phyloP scores from a whole-genome alignment of 768 basidiomycete genomes.

The Mycena kentingensis region DNA sequence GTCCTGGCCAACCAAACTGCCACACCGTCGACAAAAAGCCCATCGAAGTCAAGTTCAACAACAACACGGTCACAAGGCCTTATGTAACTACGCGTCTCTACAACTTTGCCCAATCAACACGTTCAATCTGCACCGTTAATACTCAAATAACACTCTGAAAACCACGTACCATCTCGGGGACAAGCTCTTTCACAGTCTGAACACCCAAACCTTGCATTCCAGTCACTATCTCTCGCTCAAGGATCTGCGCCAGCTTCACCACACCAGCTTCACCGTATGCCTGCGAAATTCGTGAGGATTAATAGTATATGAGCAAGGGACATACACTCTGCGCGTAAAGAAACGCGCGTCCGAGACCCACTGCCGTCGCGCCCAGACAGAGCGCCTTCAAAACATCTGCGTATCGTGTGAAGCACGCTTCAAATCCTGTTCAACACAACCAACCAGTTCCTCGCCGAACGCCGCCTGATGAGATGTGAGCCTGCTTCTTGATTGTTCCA shows the following conservation, averaged over 20 bases:
- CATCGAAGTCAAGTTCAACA: constrained; percentile 43
- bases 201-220: constrained; percentile 80
- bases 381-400: constrained; percentile 88
- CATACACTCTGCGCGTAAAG: constrained; percentile 83
- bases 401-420: too few species aligned
- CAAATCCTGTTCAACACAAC: too few species aligned
- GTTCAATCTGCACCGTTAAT: constrained; percentile 49
- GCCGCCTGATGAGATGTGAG: constrained; percentile 50
- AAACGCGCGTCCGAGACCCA: constrained; percentile 85
- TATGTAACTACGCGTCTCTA: neutral
- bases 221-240: constrained; percentile 76
- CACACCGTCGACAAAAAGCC: constrained; percentile 86
- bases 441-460: constrained; percentile 80
- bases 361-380: constrained; percentile 84
- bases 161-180: constrained; percentile 68
- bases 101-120: constrained; percentile 66
- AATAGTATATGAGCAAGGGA: constrained; percentile 2
- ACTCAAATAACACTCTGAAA: neutral
- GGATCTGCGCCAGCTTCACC: constrained; percentile 61
- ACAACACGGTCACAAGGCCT: neutral
- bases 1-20: constrained; percentile 74
- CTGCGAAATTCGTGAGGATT: constrained; percentile 34
- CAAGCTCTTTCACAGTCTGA: constrained; percentile 60
- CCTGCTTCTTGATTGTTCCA: neutral
- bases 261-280: constrained; percentile 78